Evolutionary conservation across 106 monocot species (phyloP).

Genomic region (Apostasia ramifera): DNA sequence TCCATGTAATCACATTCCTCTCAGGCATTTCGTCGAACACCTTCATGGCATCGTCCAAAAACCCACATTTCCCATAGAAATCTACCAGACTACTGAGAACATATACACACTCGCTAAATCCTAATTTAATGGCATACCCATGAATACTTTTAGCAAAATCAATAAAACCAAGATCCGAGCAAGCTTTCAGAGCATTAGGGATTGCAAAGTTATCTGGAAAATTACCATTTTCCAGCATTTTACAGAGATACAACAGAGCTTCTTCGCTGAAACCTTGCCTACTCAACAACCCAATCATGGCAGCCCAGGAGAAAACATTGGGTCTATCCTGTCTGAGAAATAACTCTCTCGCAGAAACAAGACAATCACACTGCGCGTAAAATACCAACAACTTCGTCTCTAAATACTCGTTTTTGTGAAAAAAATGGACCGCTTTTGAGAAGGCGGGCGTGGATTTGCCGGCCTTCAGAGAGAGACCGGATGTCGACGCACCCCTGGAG

Average conservation of each 20-base stretch:
- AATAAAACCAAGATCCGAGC: conserved; percentile 19
- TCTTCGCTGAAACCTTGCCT: conserved; percentile 18
- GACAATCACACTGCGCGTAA: conserved; percentile 35
- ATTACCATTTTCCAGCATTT: conserved; percentile 25
- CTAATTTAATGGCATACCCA: conserved; percentile 35
- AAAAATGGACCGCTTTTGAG: conserved; percentile 38
- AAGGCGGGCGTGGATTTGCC: conserved; percentile 36
- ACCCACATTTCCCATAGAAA: conserved; percentile 51
- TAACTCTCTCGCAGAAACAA: conserved; percentile 13
- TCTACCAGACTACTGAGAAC: conserved; percentile 39
- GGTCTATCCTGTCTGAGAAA: conserved; percentile 20
- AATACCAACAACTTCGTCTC: conserved; percentile 42
- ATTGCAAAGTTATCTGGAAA: conserved; percentile 39
- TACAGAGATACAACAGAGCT: conserved; percentile 24
- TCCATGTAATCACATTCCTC: conserved; percentile 49
- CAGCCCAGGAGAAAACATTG: conserved; percentile 53
- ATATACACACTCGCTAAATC: conserved; percentile 27
- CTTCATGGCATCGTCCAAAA: conserved; percentile 25
- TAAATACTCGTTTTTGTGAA: conserved; percentile 32
- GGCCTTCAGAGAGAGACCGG: conserved; percentile 29
- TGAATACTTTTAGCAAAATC: conserved; percentile 28
- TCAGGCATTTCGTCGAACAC: background rate
- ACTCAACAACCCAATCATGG: conserved; percentile 33
- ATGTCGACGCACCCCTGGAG: conserved; percentile 37
- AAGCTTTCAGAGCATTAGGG: conserved; percentile 41